phyloP scores from a whole-genome alignment of 257 asterid genomes.

The Eustoma russellianum region DNA sequence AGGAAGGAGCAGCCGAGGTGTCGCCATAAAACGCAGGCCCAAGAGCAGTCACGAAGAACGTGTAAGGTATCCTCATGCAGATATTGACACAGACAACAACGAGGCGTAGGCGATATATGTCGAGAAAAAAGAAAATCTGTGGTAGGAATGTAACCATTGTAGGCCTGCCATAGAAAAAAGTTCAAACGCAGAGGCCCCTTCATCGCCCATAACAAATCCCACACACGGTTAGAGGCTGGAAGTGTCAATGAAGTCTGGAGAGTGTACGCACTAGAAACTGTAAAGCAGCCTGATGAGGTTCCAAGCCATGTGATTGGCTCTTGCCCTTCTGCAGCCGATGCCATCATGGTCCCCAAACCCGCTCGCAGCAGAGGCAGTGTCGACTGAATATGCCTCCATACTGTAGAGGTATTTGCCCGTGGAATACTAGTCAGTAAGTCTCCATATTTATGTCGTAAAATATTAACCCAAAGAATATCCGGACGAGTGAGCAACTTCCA shows the following conservation, averaged over 20 bases:
- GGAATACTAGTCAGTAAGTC: neutral
- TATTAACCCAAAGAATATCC: too few relatives aligned
- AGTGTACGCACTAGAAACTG: too few relatives aligned
- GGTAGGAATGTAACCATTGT: neutral
- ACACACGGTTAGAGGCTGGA: neutral
- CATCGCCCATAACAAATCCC: neutral
- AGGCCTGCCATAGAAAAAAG: neutral
- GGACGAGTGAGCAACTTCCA: too few relatives aligned
- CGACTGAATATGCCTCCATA: neutral
- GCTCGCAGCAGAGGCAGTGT: neutral
- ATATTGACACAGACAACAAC: neutral
- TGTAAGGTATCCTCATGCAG: neutral
- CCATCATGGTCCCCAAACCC: neutral
- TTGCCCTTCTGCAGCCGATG: neutral
- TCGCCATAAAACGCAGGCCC: neutral
- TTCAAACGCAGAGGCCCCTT: neutral
- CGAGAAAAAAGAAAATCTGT: too few relatives aligned
- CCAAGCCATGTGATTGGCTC: neutral
- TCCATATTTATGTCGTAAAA: too few relatives aligned
- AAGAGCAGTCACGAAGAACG: neutral
- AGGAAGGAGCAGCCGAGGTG: too few relatives aligned
- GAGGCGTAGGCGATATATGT: neutral
- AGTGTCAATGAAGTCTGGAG: too few relatives aligned
- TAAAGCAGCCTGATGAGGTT: too few relatives aligned
- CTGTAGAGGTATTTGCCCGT: neutral